phyloP scores from a whole-genome alignment of 1,284 basidiomycete species.

The Athelia sp. region DNA sequence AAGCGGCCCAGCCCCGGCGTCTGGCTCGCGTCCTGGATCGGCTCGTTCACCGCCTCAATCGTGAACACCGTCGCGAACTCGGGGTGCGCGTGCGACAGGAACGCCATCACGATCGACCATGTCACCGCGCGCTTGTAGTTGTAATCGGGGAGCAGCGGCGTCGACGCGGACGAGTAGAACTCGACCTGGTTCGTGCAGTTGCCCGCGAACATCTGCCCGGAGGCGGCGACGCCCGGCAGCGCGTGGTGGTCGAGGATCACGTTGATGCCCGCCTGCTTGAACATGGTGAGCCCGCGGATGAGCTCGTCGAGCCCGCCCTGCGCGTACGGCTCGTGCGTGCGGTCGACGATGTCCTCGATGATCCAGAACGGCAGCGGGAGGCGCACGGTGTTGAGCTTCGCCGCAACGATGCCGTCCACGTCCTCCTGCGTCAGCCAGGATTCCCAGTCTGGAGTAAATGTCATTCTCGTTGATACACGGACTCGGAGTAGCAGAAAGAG shows the following conservation, averaged over 20 bases:
- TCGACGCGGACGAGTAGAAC: conserved; percentile 55
- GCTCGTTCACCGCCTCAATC: conserved; percentile 75
- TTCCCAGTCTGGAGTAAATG: neutral
- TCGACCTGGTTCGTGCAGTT: conserved; percentile 65
- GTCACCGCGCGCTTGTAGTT: conserved; percentile 73
- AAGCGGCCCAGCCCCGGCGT: conserved; percentile 69
- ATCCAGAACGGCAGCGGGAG: conserved; percentile 84
- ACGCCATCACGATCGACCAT: conserved; percentile 76
- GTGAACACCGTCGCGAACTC: conserved; percentile 61
- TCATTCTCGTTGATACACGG: neutral
- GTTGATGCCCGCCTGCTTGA: conserved; percentile 56
- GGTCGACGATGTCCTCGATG: conserved; percentile 64
- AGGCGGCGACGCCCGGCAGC: conserved; percentile 71
- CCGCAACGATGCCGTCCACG: conserved; percentile 43
- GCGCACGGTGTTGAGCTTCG: conserved; percentile 70
- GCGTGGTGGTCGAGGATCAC: conserved; percentile 76
- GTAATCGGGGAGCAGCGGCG: conserved; percentile 14
- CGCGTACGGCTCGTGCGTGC: conserved; percentile 56
- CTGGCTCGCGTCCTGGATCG: conserved; percentile 57
- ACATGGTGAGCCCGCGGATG: conserved; percentile 56
- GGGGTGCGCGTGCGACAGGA: conserved; percentile 63
- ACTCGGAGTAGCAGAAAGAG: neutral
- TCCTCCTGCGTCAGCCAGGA: conserved; percentile 67
- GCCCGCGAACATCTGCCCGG: neutral
- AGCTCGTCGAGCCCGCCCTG: conserved; percentile 63